These are phyloP conservation scores for Lipomyces starkeyi DNA, from an alignment of 805 yeast genomes.

Conservation along the genomic window DNA sequence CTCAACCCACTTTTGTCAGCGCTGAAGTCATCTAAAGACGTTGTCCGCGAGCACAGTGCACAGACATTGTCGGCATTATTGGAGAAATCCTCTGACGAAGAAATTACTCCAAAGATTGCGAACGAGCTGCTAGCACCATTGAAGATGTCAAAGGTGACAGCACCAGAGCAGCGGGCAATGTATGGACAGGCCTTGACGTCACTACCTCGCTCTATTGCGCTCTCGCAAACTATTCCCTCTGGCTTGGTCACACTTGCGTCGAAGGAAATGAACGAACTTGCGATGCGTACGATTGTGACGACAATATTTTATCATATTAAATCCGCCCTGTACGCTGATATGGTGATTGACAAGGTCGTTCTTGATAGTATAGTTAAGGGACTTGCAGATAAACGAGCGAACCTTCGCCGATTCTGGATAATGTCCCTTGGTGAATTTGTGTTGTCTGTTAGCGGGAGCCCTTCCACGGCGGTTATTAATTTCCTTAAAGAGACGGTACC, in stretches of 20 bases:
- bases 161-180: conserved; percentile 68
- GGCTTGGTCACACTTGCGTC: conserved; percentile 58
- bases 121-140: conserved; percentile 63
- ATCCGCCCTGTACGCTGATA: conserved; percentile 41
- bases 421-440: conserved; percentile 53
- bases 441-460: conserved; percentile 21
- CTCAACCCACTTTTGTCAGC: conserved; percentile 58
- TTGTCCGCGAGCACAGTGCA: conserved; percentile 60
- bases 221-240: conserved; percentile 51
- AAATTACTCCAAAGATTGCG: conserved; percentile 48
- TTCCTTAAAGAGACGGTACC: conserved; percentile 43
- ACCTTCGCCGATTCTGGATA: conserved; percentile 72
- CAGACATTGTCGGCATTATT: conserved; percentile 47
- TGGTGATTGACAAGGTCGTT: conserved; percentile 41
- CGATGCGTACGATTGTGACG: conserved; percentile 57
- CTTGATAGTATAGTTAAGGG: conserved; percentile 58
- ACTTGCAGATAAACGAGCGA: conserved; percentile 65
- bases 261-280: conserved; percentile 78
- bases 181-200: conserved; percentile 54
- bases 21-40: conserved; percentile 72
- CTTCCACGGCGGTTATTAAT: conserved; percentile 14
- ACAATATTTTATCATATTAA: conserved; percentile 58
- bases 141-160: conserved; percentile 60
- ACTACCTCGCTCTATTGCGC: conserved; percentile 43
- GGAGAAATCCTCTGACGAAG: conserved; percentile 42